phyloP scores from a whole-genome alignment of 2,329 filamentous ascomycete genomes.

The Cordyceps pruinosa region DNA sequence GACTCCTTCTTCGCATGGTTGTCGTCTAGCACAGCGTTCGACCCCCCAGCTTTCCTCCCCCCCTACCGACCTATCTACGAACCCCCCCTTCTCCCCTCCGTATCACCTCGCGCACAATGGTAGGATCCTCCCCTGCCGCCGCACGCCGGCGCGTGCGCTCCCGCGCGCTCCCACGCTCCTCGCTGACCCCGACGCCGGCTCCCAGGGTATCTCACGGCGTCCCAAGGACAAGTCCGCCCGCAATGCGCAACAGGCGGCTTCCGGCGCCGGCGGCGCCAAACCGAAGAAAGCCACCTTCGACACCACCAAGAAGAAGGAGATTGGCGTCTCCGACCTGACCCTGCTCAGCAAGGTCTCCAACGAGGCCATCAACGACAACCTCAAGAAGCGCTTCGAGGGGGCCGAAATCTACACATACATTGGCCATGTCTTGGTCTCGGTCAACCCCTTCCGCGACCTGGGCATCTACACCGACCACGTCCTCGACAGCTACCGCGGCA shows the following conservation, averaged over 20 bases:
- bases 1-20: constrained; percentile 3
- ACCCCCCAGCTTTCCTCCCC: background rate
- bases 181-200: background rate
- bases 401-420: constrained; percentile 99
- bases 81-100: constrained; percentile 4
- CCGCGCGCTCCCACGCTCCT: background rate
- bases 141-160: constrained; percentile 1
- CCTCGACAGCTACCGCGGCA: constrained; percentile 88
- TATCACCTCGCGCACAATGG: constrained; percentile 9
- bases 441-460: constrained; percentile 95
- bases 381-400: constrained; percentile 97
- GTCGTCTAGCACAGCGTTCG: background rate
- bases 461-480: constrained; percentile 97
- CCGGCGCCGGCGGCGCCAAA: constrained; percentile 45
- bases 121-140: background rate
- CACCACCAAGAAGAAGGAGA: constrained; percentile 96
- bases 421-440: constrained; percentile 96
- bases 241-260: constrained; percentile 33
- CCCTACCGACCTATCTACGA: too few relatives aligned
- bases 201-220: constrained; percentile 34
- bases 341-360: constrained; percentile 98
- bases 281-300: constrained; percentile 97
- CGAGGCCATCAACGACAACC: constrained; percentile 97
- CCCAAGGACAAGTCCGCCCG: constrained; percentile 34
- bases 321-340: constrained; percentile 95